Evolutionary conservation across 73 alveolate species (phyloP), one percentile per base, ranked within the genome.

Genomic region (Uronychia binucleata): DNA sequence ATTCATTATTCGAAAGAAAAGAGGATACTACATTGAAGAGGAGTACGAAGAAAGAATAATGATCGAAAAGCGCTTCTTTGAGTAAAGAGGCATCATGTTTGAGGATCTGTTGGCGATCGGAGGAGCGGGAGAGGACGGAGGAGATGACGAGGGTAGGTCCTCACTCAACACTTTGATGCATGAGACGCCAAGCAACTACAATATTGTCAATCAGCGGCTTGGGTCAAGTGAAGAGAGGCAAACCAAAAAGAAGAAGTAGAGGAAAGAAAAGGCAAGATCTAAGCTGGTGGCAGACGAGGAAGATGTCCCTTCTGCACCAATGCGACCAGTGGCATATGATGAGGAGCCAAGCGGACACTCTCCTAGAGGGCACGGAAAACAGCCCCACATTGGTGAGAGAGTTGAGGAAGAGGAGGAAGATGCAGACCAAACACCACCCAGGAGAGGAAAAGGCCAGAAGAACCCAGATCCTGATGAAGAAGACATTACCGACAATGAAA

Each of bases 101-200:
- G n/a, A n/a, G n/a, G n/a, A n/a, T n/a, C n/a, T n/a, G n/a, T n/a
- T n/a, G n/a, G n/a, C n/a, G n/a, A n/a, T n/a, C n/a, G n/a, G n/a
- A n/a, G n/a, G n/a, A n/a, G n/a, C 67, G 19, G n/a, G n/a, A 5
- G 5, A 46, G 5, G 67, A 46, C 19, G 67, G 19, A 46, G 67
- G 67, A 46, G 19, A 5, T 33, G 90, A 78, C 1, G 83, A 81
- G 1, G 92, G 92, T 0, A 86, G 78, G 28, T 76, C 92, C 1
- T 86, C 92, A 31, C 87, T 86, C 14, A 86, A 86, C 33, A 30
- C 60, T 28, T 28, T 74, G 80, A 86, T 86, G 92, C 86, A 86
- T 32, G 92, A 86, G 34, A 86, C 92, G 1, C 92, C 92, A 31
- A 59, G 86, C 33, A 86, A 86, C 74, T 86, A 86, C 57, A 86